These are phyloP conservation scores for Penicillium vulpinum DNA, from an alignment of 2,329 filamentous ascomycete genomes.

Conservation along the genomic window DNA sequence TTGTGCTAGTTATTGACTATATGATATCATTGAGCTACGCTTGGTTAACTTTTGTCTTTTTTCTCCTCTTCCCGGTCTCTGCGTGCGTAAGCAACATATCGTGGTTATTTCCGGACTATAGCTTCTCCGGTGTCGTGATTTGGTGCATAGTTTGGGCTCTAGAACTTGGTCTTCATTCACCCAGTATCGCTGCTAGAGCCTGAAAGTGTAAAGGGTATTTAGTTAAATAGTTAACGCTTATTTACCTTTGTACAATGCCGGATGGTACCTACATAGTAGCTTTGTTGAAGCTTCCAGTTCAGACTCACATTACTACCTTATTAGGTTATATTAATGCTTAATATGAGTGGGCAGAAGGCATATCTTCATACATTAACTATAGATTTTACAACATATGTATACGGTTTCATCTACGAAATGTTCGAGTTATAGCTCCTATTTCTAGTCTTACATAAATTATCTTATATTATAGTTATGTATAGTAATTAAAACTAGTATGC, in stretches of 20 bases:
- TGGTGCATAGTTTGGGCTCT: no score
- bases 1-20: not conserved
- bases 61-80: not conserved
- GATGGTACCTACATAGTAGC: not conserved
- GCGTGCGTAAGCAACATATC: not conserved
- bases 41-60: no score
- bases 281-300: not conserved
- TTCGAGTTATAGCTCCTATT: not conserved
- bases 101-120: not conserved
- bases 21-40: no score
- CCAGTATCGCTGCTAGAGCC: no score
- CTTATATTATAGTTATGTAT: no score
- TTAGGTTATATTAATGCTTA: not conserved
- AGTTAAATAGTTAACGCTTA: not conserved
- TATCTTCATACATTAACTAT: not conserved
- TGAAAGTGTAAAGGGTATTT: no score
- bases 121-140: not conserved
- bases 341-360: not conserved
- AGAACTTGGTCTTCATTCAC: not conserved
- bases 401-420: not conserved
- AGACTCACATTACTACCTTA: not conserved
- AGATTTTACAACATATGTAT: no score
- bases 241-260: not conserved
- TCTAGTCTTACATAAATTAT: not conserved
- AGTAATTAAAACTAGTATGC: no score